Conservation (phyloP, 2,329 filamentous ascomycete species). For the Podosphaera fusca region DNA sequence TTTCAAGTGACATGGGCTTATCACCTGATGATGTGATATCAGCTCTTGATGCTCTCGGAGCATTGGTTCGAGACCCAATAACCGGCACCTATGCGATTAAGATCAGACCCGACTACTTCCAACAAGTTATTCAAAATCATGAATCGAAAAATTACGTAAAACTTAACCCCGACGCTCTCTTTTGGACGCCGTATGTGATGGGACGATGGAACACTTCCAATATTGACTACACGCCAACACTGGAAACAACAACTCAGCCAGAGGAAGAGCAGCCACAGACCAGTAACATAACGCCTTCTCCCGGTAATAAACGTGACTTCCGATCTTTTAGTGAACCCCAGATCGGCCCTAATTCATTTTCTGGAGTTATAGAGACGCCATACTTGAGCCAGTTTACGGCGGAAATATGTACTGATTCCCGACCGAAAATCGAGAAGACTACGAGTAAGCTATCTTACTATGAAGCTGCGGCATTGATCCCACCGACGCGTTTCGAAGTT, state of each 20-base stretch:
- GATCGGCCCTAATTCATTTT: too few species aligned
- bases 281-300: not conserved
- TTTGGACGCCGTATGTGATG: slow-evolving; percentile 97
- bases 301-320: slow-evolving; percentile 8
- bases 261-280: slow-evolving; percentile 18
- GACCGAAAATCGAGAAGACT: too few species aligned
- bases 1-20: slow-evolving; percentile 81
- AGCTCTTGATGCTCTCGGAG: slow-evolving; percentile 70
- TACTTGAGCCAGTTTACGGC: too few species aligned
- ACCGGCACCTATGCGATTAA: slow-evolving; percentile 78
- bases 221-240: slow-evolving; percentile 57
- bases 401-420: too few species aligned
- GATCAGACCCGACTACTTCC: slow-evolving; percentile 66
- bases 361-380: too few species aligned
- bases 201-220: slow-evolving; percentile 61
- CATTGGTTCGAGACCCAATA: slow-evolving; percentile 69
- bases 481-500: slow-evolving; percentile 50
- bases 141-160: slow-evolving; percentile 72
- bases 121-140: slow-evolving; percentile 72
- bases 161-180: slow-evolving; percentile 55
- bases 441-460: slow-evolving; percentile 8
- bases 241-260: slow-evolving; percentile 71
- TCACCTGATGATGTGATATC: slow-evolving; percentile 92
- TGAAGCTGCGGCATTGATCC: slow-evolving; percentile 25
- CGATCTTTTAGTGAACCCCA: slow-evolving; percentile 4